Evolutionary conservation across 768 basidiomycete genomes (phyloP), one percentile per base, ranked within the genome.

Genomic region (Boletus rex-veris): DNA sequence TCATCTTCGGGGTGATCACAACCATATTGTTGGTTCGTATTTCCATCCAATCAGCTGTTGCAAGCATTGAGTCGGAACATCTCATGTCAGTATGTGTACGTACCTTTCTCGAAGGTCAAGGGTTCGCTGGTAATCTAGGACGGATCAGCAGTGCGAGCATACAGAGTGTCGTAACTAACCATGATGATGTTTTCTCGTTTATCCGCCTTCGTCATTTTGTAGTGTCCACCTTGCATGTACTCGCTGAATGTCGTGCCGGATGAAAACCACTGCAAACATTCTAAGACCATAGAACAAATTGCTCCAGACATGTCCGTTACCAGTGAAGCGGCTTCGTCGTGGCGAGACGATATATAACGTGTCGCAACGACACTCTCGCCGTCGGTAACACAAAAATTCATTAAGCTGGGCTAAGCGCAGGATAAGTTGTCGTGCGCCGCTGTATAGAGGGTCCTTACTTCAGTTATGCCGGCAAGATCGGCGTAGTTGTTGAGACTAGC

Each of bases 341-440:
- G 85, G 49, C 85, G 82, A 0, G 93, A 96, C 0, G 92, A 93
- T 47, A 99, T 92, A 70, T 99, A 98, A 45, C 97, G 81, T 10
- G 95, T 96, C 8, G 89, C 96, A 21, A 99, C 82, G 6, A 99
- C 91, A 53, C 88, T 91, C 62, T 90, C 83, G 7, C 97, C 97
- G 67, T 99, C 97, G 5, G 94, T 95, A 30, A 98, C 88, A 61
- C 92, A 95, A 67, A 96, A 99, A 67, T 98, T 98, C 86, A 94
- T 81, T 49, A 95, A 72, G 63, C 89, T 90, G 14, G 93, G 95
- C 84, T 92, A 59, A 42, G 31, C 15, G 48, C 26, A 41, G 16
- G 50, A 46, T 58, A 31, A 53, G 59, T 33, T 15, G 30, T 24
- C 33, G 21, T 11, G 21, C 41, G 19, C 51, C 24, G 18, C 21